Conservation (phyloP, 257 asterid genomes). For the Coffea eugenioides region DNA sequence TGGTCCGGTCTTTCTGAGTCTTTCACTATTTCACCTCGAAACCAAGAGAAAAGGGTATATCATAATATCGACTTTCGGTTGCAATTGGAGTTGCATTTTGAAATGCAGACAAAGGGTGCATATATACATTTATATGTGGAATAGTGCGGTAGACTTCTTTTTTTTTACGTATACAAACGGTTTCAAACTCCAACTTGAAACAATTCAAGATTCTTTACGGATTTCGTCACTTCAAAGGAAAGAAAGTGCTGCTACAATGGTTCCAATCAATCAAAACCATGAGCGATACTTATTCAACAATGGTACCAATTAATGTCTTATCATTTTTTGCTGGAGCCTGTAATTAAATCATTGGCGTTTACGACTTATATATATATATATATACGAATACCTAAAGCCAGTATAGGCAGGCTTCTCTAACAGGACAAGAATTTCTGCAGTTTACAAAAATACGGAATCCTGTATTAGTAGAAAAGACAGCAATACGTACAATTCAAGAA, state of each 20-base stretch:
- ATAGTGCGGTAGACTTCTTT: background rate
- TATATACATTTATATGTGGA: too few species aligned
- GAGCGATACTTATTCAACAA: background rate
- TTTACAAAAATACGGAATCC: too few species aligned
- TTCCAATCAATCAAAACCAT: background rate
- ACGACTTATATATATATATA: too few species aligned
- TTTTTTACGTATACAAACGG: background rate
- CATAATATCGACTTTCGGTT: too few species aligned
- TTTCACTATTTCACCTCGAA: too few species aligned
- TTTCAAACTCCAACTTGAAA: background rate
- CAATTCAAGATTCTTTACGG: background rate
- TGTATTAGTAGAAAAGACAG: background rate
- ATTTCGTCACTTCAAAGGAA: slow-evolving; percentile 11
- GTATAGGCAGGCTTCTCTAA: too few species aligned
- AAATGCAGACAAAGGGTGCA: background rate
- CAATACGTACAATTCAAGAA: background rate
- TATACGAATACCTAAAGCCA: too few species aligned
- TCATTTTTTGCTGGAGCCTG: too few species aligned
- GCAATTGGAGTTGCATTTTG: background rate
- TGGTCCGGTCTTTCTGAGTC: background rate
- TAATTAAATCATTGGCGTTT: too few species aligned
- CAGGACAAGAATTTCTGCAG: too few species aligned
- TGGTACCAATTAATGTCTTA: background rate
- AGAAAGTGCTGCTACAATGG: background rate
- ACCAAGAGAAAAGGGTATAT: background rate